phyloP scores from a whole-genome alignment of 2,329 filamentous ascomycete species.

The Juglanconis oblonga region DNA sequence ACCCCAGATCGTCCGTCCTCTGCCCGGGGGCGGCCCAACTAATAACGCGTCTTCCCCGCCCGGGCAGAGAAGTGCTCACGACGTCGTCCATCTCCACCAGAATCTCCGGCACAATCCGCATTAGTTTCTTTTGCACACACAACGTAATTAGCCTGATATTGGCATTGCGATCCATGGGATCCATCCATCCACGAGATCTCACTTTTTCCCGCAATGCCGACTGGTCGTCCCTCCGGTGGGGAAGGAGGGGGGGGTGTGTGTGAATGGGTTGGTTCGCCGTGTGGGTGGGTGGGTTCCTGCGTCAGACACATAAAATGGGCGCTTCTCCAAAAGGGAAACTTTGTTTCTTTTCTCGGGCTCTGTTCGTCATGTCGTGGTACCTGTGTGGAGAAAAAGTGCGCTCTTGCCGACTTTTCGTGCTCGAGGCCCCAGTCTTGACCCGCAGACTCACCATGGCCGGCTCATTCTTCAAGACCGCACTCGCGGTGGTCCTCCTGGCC shows the following conservation, averaged over 20 bases:
- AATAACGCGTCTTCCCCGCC: background rate
- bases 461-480: constrained; percentile 1
- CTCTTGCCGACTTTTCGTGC: background rate
- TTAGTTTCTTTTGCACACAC: background rate
- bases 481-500: constrained; percentile 12
- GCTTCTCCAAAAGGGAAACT: background rate
- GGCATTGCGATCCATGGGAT: background rate
- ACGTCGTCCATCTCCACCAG: background rate
- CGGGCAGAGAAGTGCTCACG: background rate
- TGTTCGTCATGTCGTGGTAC: background rate
- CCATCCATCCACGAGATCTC: background rate
- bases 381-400: background rate
- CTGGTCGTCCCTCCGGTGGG: background rate
- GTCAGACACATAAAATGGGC: background rate
- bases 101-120: background rate
- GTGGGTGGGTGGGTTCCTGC: background rate
- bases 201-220: background rate
- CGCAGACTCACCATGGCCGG: constrained; percentile 2
- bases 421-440: background rate
- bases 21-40: background rate
- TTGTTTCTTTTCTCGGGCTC: background rate
- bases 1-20: background rate
- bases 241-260: background rate
- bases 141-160: constrained; percentile 3
- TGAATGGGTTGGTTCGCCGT: background rate